Evolutionary conservation across 2,329 filamentous ascomycete genomes (phyloP).

Genomic region (Torrubiella hemipterigena): DNA sequence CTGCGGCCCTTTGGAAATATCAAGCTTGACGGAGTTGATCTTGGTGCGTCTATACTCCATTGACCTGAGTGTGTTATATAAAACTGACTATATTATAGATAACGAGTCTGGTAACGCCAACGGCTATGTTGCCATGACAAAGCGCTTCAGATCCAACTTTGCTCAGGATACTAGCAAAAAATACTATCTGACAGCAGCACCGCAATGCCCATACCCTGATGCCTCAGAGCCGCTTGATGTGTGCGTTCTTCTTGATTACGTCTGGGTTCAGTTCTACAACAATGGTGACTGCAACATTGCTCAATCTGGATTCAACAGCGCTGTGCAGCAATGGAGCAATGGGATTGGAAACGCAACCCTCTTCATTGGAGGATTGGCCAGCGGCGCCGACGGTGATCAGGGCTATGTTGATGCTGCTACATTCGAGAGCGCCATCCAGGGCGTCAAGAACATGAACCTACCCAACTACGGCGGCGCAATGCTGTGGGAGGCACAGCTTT

Average conservation of each 20-base stretch:
- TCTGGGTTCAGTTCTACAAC: slow-evolving; percentile 56
- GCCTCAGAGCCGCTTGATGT: slow-evolving; percentile 23
- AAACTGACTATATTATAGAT: too few species aligned
- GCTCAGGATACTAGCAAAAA: slow-evolving; percentile 31
- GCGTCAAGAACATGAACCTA: slow-evolving; percentile 35
- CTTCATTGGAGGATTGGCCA: slow-evolving; percentile 45
- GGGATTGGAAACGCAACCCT: slow-evolving; percentile 47
- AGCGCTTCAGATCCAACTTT: slow-evolving; percentile 40
- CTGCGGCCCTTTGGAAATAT: slow-evolving; percentile 55
- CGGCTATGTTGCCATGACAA: slow-evolving; percentile 48
- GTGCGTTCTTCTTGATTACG: slow-evolving; percentile 34
- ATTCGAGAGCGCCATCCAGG: slow-evolving; percentile 33
- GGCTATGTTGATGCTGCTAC: slow-evolving; percentile 37
- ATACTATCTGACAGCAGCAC: slow-evolving; percentile 50
- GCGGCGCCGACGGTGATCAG: slow-evolving; percentile 33
- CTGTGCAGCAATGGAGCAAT: slow-evolving; percentile 54
- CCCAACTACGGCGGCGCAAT: slow-evolving; percentile 52
- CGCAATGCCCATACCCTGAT: slow-evolving; percentile 56
- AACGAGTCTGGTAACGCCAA: slow-evolving; percentile 50
- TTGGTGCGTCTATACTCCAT: too few species aligned
- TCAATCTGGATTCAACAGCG: slow-evolving; percentile 42
- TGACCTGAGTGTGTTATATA: too few species aligned
- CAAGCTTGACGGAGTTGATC: slow-evolving; percentile 62
- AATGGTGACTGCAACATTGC: slow-evolving; percentile 45
- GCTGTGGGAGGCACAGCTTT: slow-evolving; percentile 54